Percentiles rank a stretch among this genome's conserved stretches.
These are phyloP conservation scores for Trichoderma reesei DNA, from an alignment of 495 filamentous ascomycete genomes.

Conservation along the genomic window DNA sequence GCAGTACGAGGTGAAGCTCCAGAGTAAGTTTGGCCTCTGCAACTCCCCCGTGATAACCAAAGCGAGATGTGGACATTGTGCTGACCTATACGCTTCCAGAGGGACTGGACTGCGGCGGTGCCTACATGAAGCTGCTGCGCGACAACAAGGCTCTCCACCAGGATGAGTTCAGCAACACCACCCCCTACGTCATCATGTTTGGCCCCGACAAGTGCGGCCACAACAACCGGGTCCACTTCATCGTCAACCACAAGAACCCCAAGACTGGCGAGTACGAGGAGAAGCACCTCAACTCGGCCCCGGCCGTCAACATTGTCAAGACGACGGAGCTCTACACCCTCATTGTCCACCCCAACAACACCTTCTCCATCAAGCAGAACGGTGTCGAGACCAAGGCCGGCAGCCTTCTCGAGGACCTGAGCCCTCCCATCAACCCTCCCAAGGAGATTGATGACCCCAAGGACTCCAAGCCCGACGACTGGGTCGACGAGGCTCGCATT, in stretches of 20 bases:
- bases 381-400: constrained; percentile 78
- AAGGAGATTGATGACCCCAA: constrained; percentile 96
- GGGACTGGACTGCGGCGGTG: constrained; percentile 95
- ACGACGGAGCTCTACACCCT: constrained; percentile 90
- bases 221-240: constrained; percentile 99
- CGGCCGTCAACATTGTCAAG: constrained; percentile 80
- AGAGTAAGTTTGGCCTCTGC: constrained; percentile 56
- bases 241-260: constrained; percentile 99
- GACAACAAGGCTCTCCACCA: constrained; percentile 94
- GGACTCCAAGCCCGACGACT: constrained; percentile 89
- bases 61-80: constrained; percentile 16
- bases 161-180: constrained; percentile 96
- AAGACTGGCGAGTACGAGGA: constrained; percentile 99
- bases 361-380: constrained; percentile 82
- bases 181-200: constrained; percentile 99
- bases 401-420: constrained; percentile 90
- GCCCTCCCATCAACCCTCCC: constrained; percentile 82
- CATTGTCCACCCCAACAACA: constrained; percentile 91
- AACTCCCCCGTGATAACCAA: constrained; percentile 1
- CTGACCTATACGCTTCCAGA: constrained; percentile 40
- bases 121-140: constrained; percentile 97
- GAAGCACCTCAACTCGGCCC: constrained; percentile 88
- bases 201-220: constrained; percentile 98
- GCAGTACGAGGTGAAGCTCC: constrained; percentile 99
- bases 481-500: constrained; percentile 90